Percentiles rank a stretch among this genome's conserved stretches.
Conservation (phyloP, 108 stramenopile genomes). For the Nitzschia putrida region DNA sequence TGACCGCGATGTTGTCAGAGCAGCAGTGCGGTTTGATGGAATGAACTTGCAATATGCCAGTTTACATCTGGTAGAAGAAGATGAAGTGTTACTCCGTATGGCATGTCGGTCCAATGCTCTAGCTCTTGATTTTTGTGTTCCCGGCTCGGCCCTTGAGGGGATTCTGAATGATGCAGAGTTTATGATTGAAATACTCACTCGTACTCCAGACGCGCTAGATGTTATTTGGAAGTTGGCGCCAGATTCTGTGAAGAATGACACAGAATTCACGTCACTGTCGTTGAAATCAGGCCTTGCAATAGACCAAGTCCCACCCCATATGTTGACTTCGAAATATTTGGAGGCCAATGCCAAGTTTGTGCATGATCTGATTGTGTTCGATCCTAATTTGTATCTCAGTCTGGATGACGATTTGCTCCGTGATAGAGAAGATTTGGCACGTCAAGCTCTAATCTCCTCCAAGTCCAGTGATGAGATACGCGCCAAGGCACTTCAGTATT, state of each 20-base stretch:
- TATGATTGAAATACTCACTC: constrained; percentile 24
- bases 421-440: constrained; percentile 4
- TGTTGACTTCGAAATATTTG: not conserved
- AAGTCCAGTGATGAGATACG: constrained; percentile 19
- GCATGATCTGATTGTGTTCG: constrained; percentile 3
- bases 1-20: constrained; percentile 21
- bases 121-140: constrained; percentile 43
- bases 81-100: constrained; percentile 7
- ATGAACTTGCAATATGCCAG: constrained; percentile 42
- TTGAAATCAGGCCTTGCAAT: constrained; percentile 30
- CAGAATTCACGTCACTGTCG: constrained; percentile 24
- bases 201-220: constrained; percentile 19
- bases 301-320: constrained; percentile 21
- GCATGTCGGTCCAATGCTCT: constrained; percentile 37
- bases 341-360: no score
- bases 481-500: constrained; percentile 23
- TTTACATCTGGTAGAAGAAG: constrained; percentile 24
- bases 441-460: constrained; percentile 21
- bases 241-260: constrained; percentile 15
- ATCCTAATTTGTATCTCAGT: constrained; percentile 34
- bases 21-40: constrained; percentile 31
- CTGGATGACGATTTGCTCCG: not conserved
- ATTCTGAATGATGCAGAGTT: constrained; percentile 29
- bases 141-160: constrained; percentile 5
- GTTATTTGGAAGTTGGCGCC: constrained; percentile 34